Conservation (phyloP, 2,329 filamentous ascomycete genomes). For the Ophiostoma piceae region DNA sequence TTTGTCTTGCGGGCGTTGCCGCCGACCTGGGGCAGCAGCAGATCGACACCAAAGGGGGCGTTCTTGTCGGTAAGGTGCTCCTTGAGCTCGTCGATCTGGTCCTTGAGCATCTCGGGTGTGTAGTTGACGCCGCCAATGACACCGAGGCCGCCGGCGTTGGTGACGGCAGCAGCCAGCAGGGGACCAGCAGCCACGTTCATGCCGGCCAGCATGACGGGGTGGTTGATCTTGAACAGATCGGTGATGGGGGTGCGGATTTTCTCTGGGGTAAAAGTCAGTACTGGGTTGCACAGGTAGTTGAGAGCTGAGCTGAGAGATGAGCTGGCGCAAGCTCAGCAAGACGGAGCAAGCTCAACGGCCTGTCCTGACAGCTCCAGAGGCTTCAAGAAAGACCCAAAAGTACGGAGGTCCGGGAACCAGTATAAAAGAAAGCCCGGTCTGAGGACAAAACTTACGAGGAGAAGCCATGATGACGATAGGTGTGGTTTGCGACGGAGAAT, state of each 20-base stretch:
- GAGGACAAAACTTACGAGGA: conserved; percentile 58
- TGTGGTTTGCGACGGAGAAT: neutral
- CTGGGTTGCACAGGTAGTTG: neutral
- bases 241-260: conserved; percentile 87
- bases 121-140: conserved; percentile 95
- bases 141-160: conserved; percentile 92
- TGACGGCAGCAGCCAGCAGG: conserved; percentile 91
- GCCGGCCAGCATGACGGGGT: conserved; percentile 89
- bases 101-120: conserved; percentile 92
- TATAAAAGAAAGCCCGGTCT: neutral
- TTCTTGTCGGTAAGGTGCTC: conserved; percentile 81
- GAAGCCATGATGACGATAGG: conserved; percentile 59
- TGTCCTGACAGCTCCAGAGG: neutral
- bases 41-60: conserved; percentile 89
- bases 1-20: conserved; percentile 94
- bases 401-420: neutral
- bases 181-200: conserved; percentile 99
- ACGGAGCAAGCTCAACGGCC: neutral
- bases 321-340: neutral
- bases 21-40: conserved; percentile 89
- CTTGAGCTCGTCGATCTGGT: conserved; percentile 95
- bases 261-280: conserved; percentile 47
- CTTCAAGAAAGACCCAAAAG: neutral
- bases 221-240: conserved; percentile 96
- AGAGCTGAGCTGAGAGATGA: neutral